Conservation (phyloP, 352 stramenopile species). For the Globisporangium yorkense region DNA sequence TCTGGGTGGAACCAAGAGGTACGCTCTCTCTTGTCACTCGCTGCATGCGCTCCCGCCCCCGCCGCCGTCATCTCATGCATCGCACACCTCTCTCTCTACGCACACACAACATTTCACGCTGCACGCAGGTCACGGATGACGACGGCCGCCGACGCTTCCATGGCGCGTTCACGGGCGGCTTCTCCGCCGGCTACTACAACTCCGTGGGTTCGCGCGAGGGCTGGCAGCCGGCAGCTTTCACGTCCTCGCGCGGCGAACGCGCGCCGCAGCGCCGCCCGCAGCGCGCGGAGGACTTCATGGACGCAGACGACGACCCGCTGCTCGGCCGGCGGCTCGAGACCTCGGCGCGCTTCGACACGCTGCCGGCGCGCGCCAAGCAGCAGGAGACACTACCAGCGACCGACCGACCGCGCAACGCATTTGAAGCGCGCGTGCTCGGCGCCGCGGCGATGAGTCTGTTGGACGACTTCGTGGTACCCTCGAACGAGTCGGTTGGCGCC, state of each 20-base stretch:
- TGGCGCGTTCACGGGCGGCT: constrained; percentile 92
- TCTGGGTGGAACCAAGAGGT: constrained; percentile 57
- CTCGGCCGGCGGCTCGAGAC: constrained; percentile 75
- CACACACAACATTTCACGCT: neutral
- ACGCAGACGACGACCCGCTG: constrained; percentile 90
- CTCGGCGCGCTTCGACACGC: constrained; percentile 54
- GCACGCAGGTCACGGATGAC: constrained; percentile 56
- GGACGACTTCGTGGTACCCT: constrained; percentile 67
- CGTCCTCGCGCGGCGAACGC: constrained; percentile 59
- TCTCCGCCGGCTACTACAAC: constrained; percentile 93
- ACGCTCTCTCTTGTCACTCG: constrained; percentile 4
- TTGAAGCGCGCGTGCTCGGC: constrained; percentile 9
- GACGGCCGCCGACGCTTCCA: constrained; percentile 85
- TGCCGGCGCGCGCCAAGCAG: constrained; percentile 33
- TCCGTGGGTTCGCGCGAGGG: constrained; percentile 88
- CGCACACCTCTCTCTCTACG: neutral
- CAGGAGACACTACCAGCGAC: constrained; percentile 1
- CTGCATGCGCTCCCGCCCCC: neutral
- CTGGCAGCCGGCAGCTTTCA: constrained; percentile 81
- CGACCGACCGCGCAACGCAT: constrained; percentile 6
- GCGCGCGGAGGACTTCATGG: constrained; percentile 91
- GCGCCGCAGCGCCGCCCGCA: constrained; percentile 24
- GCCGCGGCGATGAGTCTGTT: constrained; percentile 34
- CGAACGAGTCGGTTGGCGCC: constrained; percentile 76
- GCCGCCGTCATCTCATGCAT: neutral